Base-by-base conservation (phyloP, 805 yeast species). In the Pichia occidentalis region DNA sequence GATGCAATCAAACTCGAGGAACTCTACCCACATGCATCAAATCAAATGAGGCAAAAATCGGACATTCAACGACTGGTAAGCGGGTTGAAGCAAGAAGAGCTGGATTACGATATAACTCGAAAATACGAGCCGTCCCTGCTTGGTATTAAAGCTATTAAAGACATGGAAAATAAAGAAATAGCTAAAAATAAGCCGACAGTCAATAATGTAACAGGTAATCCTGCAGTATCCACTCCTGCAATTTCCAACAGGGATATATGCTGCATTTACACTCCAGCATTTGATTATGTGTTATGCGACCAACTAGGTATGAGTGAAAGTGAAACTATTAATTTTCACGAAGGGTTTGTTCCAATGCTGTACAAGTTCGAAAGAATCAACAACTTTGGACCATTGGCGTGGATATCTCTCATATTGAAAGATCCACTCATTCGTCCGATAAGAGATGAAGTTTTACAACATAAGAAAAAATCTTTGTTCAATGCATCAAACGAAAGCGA, bases 301-400 rank as follows among this genome's bases (percentile, higher is more conserved):
- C n/a, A 4, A 3, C 13, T 51, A 2, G 44, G 46, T 3, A 36
- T 57, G 18, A 47, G 56, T 12, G 49, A 56, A 0, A 52, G 61
- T 16, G 75, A 68, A 10, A 40, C 41, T 1, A 56, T 75, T 6
- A 62, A 69, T 36, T 58, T 73, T 24, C 68, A 63, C 42, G 56
- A 54, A 1, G 71, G 70, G 2, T 63, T 62, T 45, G 45, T 64
- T 4, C 69, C 80, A 0, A 59, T 72, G 38, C 54, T 65, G 36
- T 43, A 63, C 13, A 61, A 61, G 20, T 65, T 61, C 34, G 57
- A 66, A 4, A 54, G 73, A 29, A 54, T 68, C 23, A 62, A 64
- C 42, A 66, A 67, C 46, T 68, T 65, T 52, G 82, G 80, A 1
- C 75, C 80, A 0, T 61, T 73, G 24, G 54, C 77, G 1, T 69